These are phyloP conservation scores for barley (Hordeum vulgare) DNA, from an alignment of 176 grass and related monocot genomes.

Conservation along the genomic window MorexV3_pseudomolecules_assembly NC_058521.1:552779260-552779759, in stretches of 20 bases:
- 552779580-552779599: not conserved
- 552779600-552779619: not conserved
- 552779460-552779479: not conserved
- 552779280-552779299: not conserved
- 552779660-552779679: not conserved
- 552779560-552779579: not conserved
- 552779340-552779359: no score
- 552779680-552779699: not conserved
- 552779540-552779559: not conserved
- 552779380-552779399: not conserved
- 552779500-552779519: not conserved
- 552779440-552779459: not conserved
- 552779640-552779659: not conserved
- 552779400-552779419: no score
- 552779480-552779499: not conserved
- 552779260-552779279: not conserved
- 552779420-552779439: not conserved
- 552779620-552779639: not conserved
- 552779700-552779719: not conserved
- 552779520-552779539: not conserved
- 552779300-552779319: not conserved
- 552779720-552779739: not conserved
- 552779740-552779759: not conserved
- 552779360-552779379: no score
- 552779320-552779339: not conserved